phyloP scores from a whole-genome alignment of 495 filamentous ascomycete species.

The Talaromyces wortmannii region DNA sequence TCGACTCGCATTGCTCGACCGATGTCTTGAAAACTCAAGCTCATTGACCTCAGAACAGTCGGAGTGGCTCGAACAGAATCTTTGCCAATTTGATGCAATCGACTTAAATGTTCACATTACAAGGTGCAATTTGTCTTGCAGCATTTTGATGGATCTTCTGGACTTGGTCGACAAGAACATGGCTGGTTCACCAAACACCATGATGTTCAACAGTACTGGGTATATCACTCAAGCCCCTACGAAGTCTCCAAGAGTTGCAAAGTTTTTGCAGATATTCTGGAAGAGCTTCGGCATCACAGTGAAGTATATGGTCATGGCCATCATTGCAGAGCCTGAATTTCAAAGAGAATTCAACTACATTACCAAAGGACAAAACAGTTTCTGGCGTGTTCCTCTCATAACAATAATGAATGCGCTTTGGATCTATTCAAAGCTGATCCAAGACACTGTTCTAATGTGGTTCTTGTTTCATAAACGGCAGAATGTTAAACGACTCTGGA shows the following conservation, averaged over 20 bases:
- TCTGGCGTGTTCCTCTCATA: constrained; percentile 31
- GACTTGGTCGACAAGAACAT: constrained; percentile 29
- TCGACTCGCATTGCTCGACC: constrained; percentile 24
- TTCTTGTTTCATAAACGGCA: constrained; percentile 42
- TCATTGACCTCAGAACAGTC: constrained; percentile 16
- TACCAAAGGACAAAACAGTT: constrained; percentile 18
- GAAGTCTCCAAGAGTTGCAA: constrained; percentile 22
- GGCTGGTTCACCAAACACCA: constrained; percentile 13
- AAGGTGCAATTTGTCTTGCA: constrained; percentile 34
- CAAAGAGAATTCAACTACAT: constrained; percentile 50
- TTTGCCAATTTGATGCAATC: constrained; percentile 29
- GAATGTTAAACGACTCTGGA: constrained; percentile 36
- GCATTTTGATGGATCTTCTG: constrained; percentile 28
- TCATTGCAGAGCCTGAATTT: constrained; percentile 52
- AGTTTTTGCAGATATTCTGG: not conserved
- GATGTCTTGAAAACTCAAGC: constrained; percentile 28
- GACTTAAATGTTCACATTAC: constrained; percentile 29
- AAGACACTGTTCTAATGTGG: constrained; percentile 34
- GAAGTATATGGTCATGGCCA: constrained; percentile 48
- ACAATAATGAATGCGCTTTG: constrained; percentile 40
- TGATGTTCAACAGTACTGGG: constrained; percentile 11
- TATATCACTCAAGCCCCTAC: constrained; percentile 27
- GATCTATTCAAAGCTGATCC: constrained; percentile 36
- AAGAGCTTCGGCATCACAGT: constrained; percentile 7
- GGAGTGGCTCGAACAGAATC: constrained; percentile 26